Evolutionary conservation across 257 asterid species (phyloP).

Genomic region (Leonotis leonurus): DNA sequence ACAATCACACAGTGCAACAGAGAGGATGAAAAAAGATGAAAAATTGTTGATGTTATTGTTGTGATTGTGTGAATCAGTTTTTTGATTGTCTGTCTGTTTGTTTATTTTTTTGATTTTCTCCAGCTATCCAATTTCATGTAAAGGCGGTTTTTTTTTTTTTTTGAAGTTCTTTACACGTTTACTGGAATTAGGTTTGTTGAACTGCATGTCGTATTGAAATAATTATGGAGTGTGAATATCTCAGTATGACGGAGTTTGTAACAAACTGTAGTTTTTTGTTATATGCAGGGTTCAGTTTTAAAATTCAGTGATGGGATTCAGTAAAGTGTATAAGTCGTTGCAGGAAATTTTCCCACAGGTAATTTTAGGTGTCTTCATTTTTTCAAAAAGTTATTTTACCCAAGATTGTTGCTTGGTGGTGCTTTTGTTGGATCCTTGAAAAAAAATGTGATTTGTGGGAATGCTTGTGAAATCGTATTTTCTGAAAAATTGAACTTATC

Average conservation of each 20-base stretch:
- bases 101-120: not conserved
- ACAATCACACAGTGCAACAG: not conserved
- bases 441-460: too few relatives aligned
- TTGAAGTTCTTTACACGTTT: not conserved
- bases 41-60: not conserved
- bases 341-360: conserved; percentile 47
- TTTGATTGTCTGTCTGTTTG: too few relatives aligned
- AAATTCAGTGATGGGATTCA: conserved; percentile 32
- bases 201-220: conserved; percentile 3
- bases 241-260: not conserved
- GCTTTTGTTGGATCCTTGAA: not conserved
- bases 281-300: conserved; percentile 23
- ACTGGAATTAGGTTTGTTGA: not conserved
- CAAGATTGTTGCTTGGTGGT: not conserved
- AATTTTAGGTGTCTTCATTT: conserved; percentile 1
- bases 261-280: not conserved
- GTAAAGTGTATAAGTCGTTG: conserved; percentile 26
- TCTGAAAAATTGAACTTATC: too few relatives aligned
- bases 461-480: too few relatives aligned
- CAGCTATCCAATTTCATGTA: not conserved
- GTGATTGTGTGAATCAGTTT: conserved; percentile 5
- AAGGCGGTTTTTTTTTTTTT: conserved; percentile 7
- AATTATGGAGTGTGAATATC: not conserved
- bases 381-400: not conserved
- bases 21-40: not conserved